Base-by-base conservation (phyloP, 1,139 yeast genomes). In the Hyphopichia burtonii region DNA sequence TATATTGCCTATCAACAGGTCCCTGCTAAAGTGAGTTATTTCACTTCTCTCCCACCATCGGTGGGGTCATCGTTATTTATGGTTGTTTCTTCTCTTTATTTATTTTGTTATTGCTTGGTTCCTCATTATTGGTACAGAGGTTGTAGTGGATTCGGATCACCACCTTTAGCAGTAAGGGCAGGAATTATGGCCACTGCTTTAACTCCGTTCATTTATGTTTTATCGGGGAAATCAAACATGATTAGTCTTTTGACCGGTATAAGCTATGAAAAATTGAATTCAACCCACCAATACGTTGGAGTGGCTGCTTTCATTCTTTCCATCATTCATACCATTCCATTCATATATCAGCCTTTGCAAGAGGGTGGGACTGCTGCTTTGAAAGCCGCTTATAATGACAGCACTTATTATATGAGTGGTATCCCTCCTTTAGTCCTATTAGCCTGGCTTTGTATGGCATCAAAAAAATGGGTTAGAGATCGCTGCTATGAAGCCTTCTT, bases 111-210 rank as follows among this genome's bases (percentile, higher is more conserved):
- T 53, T 59, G 74, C 38, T 57, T 71, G 20, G 61, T 66, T 1
- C 86, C 86, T 4, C 80, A 75, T 44, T 68, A 69, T 42, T 80
- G 79, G 75, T 77, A 76, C 51, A 61, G 86, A 48, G 77, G 65
- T 0, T 82, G 87, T 55, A 40, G 59, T 5, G 80, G 78, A 0
- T 80, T 81, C 58, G 87, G 86, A 1, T 68, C 83, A 1, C 83
- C 86, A n/a, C 86, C 86, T n/a, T 49, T 80, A 38, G 81, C 80
- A 0, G 73, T 77, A 1, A 58, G 84, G 41, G 65, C 82, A 1
- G 84, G 83, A 2, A 46, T 77, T 31, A 71, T 76, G 71, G 71
- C 80, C 4, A 64, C 74, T 20, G 82, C 83, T 0, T 61, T 78
- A 42, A 66, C 77, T 3, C 84, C 84, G 0, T 76, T 77, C 50